Evolutionary conservation across 2,329 filamentous ascomycete species (phyloP).

Genomic region (Paecilomyces sp.): DNA sequence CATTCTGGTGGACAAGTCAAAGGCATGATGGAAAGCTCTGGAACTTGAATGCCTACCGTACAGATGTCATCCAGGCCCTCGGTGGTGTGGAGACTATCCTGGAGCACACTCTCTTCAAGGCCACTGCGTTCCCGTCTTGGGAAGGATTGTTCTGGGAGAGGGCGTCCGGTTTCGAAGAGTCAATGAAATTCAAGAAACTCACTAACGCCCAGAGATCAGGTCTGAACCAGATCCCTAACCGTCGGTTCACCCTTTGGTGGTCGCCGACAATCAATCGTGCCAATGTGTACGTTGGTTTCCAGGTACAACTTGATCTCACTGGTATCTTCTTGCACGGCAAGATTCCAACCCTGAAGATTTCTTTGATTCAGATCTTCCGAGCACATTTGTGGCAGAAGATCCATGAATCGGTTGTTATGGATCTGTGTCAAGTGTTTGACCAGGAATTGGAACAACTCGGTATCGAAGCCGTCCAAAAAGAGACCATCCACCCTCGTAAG

Average conservation of each 20-base stretch:
- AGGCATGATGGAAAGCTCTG: conserved; percentile 95
- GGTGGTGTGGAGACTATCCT: conserved; percentile 97
- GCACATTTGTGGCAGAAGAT: conserved; percentile 99
- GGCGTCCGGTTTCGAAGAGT: conserved; percentile 51
- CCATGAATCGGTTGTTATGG: conserved; percentile 97
- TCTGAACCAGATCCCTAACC: conserved; percentile 97
- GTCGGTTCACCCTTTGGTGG: conserved; percentile 98
- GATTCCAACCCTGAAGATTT: conserved; percentile 96
- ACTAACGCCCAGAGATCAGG: conserved; percentile 95
- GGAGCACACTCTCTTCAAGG: conserved; percentile 94
- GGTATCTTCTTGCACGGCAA: conserved; percentile 99
- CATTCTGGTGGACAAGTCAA: conserved; percentile 99
- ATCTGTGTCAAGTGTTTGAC: conserved; percentile 96
- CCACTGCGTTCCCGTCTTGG: conserved; percentile 94
- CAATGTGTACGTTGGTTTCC: conserved; percentile 98
- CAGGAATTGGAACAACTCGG: conserved; percentile 92
- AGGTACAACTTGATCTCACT: conserved; percentile 93
- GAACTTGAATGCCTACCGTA: conserved; percentile 93
- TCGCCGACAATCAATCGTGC: conserved; percentile 87
- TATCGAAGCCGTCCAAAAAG: conserved; percentile 97
- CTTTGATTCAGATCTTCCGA: conserved; percentile 96
- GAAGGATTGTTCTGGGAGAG: conserved; percentile 90
- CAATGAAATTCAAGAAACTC: conserved; percentile 98
- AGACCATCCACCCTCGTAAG: conserved; percentile 97
- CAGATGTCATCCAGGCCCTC: conserved; percentile 91